These are phyloP conservation scores for Rubia balearica DNA, from an alignment of 305 asterid genomes.

Conservation along the genomic window DNA sequence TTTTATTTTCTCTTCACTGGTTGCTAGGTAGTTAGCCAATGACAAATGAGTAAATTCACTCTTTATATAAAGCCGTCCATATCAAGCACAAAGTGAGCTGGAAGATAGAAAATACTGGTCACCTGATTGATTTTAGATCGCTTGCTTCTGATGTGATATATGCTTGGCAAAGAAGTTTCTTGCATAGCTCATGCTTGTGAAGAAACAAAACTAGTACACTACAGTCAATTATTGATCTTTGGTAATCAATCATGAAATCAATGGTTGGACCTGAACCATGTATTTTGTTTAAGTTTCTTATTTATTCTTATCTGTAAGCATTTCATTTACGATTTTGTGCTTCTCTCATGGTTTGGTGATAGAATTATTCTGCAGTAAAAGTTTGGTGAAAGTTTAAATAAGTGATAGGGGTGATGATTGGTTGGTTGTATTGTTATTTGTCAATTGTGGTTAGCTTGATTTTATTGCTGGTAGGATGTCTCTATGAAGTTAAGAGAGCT, in stretches of 20 bases:
- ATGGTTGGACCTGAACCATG: not conserved
- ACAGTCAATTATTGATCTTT: not conserved
- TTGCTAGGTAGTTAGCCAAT: too few relatives aligned
- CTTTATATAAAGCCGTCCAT: not conserved
- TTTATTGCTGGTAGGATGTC: not conserved
- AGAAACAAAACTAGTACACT: not conserved
- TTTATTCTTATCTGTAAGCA: not conserved
- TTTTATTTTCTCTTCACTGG: too few relatives aligned
- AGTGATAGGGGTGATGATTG: not conserved
- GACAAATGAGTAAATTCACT: not conserved
- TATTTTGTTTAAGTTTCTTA: not conserved
- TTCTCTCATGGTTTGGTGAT: not conserved
- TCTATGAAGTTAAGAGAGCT: not conserved
- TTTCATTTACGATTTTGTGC: not conserved
- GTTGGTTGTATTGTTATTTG: not conserved
- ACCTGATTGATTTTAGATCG: not conserved
- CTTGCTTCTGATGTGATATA: not conserved
- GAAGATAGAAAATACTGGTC: not conserved
- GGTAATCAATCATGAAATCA: not conserved
- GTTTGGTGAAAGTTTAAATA: not conserved
- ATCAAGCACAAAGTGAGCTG: not conserved
- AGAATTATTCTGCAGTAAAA: not conserved
- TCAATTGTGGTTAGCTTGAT: not conserved
- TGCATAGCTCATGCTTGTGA: not conserved
- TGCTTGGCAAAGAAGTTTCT: not conserved